Percentiles rank a stretch among this genome's conserved stretches.
phyloP scores from a whole-genome alignment of 2,329 filamentous ascomycete genomes.

The Penicillium griseofulvum region DNA sequence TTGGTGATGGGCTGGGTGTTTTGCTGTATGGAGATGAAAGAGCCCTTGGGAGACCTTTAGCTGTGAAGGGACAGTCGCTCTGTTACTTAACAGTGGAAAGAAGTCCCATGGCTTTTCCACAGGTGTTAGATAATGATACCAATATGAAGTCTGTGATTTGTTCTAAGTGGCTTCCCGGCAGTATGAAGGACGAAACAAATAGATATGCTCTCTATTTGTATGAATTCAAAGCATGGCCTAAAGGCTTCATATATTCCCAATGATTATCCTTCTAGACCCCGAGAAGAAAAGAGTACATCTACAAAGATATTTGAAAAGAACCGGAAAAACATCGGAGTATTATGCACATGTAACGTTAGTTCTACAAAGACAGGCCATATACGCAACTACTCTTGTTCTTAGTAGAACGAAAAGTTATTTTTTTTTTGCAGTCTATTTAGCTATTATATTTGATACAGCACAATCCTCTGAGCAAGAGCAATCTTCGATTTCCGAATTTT shows the following conservation, averaged over 20 bases:
- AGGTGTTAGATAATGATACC: constrained; percentile 30
- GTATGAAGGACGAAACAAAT: background rate
- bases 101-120: constrained; percentile 23
- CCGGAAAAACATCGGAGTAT: too few relatives aligned
- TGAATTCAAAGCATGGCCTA: background rate
- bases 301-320: too few relatives aligned
- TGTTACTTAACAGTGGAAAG: constrained; percentile 16
- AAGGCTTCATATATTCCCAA: background rate
- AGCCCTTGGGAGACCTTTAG: background rate
- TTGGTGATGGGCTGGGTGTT: constrained; percentile 5
- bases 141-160: constrained; percentile 23
- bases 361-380: too few relatives aligned
- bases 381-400: too few relatives aligned
- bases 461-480: background rate
- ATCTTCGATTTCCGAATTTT: background rate
- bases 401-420: background rate
- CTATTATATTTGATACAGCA: background rate
- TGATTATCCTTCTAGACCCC: too few relatives aligned
- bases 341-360: too few relatives aligned
- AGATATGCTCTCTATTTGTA: background rate
- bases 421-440: background rate
- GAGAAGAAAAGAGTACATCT: too few relatives aligned
- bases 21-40: constrained; percentile 11
- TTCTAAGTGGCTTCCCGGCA: background rate
- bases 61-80: background rate